phyloP scores from a whole-genome alignment of 208 protist genomes.

The Crithidia acanthocephali region DNA sequence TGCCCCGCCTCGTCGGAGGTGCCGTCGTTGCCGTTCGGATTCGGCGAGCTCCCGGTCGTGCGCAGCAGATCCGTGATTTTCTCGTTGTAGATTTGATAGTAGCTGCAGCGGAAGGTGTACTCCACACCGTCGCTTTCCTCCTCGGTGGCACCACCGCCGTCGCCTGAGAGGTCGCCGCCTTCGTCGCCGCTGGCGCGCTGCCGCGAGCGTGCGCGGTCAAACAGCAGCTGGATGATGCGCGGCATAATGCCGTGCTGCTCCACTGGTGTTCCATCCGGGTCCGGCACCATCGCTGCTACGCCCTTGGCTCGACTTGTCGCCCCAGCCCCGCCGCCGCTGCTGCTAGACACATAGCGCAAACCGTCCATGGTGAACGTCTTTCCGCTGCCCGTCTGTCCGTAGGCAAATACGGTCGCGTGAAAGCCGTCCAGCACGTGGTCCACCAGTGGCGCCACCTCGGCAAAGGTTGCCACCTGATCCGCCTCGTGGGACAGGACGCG shows the following conservation, averaged over 20 bases:
- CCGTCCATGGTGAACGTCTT: slow-evolving; percentile 94
- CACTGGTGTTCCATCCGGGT: slow-evolving; percentile 33
- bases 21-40: slow-evolving; percentile 5
- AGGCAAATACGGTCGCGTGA: slow-evolving; percentile 90
- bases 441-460: slow-evolving; percentile 70
- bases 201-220: slow-evolving; percentile 64
- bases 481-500: slow-evolving; percentile 55
- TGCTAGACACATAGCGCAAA: slow-evolving; percentile 43
- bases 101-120: slow-evolving; percentile 86
- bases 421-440: slow-evolving; percentile 89
- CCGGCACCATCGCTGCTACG: slow-evolving; percentile 16
- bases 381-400: slow-evolving; percentile 92
- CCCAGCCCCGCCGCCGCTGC: not conserved
- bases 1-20: not conserved
- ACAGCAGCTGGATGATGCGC: slow-evolving; percentile 79
- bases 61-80: slow-evolving; percentile 85
- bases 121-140: slow-evolving; percentile 35
- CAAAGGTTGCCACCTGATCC: slow-evolving; percentile 67
- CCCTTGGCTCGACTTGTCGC: not conserved
- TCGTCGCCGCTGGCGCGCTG: slow-evolving; percentile 25
- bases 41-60: slow-evolving; percentile 1
- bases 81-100: slow-evolving; percentile 94
- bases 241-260: slow-evolving; percentile 82
- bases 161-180: not conserved
- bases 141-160: not conserved